These are phyloP conservation scores for Crassisporium funariophilum DNA, from an alignment of 768 basidiomycete genomes.

Conservation along the genomic window DNA sequence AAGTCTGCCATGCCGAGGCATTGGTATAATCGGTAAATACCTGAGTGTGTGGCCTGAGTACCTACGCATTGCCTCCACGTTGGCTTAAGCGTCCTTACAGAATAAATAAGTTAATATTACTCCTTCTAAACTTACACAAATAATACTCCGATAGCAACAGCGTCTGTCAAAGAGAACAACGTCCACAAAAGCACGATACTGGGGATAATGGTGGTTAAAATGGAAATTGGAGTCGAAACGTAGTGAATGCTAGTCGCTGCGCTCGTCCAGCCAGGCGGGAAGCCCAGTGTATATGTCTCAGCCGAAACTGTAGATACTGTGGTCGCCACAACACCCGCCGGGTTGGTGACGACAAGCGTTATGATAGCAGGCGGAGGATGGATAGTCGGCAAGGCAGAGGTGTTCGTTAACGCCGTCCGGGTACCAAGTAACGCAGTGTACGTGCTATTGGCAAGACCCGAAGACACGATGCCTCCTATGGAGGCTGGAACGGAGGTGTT, in stretches of 20 bases:
- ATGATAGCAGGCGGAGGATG: conserved; percentile 49
- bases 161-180: background rate
- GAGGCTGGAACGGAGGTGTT: conserved; percentile 64
- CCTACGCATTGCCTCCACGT: too few species aligned
- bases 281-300: conserved; percentile 57
- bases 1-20: too few species aligned
- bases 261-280: conserved; percentile 61
- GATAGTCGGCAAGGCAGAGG: conserved; percentile 60
- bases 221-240: background rate
- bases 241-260: background rate
- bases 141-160: background rate
- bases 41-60: too few species aligned
- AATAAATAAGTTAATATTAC: too few species aligned
- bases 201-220: background rate
- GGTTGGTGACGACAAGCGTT: conserved; percentile 61
- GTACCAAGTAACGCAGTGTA: conserved; percentile 60
- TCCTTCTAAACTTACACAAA: background rate
- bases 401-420: conserved; percentile 37
- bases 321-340: conserved; percentile 54
- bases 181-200: background rate
- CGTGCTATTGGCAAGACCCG: conserved; percentile 72
- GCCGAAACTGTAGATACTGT: conserved; percentile 49
- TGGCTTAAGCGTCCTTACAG: too few species aligned
- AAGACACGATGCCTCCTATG: conserved; percentile 55
- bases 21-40: too few species aligned